Evolutionary conservation across 2,329 filamentous ascomycete species (phyloP), one percentile per base, ranked within the genome.

Genomic region (Chaetomium strumarium): DNA sequence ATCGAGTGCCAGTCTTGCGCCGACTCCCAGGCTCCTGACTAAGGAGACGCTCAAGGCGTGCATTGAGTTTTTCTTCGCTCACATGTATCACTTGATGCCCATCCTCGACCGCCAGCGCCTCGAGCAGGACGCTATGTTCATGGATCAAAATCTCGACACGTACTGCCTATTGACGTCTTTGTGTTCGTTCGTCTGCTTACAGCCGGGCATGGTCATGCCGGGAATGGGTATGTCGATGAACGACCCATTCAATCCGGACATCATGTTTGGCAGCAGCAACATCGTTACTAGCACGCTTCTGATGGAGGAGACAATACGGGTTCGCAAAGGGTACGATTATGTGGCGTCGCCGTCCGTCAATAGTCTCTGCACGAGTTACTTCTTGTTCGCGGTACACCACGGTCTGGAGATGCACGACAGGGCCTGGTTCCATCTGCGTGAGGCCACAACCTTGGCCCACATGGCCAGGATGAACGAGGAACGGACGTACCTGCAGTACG

Each of bases 371-470:
- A 89, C 85, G n/a, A 90, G 85, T 49, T 90, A 88, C 68, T 90
- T 92, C 66, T 67, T 92, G 24, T 90, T 88, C 61, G 85, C 80
- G 36, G 85, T 84, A 53, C 81, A 85, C 65, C 85, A 86, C 55
- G 84, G 81, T 36, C 71, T 88, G 43, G 85, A 90, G 57, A 75
- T 84, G 65, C 85, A 90, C 65, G 83, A 86, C 57, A 83, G 84
- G 66, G 87, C 86, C 1, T 92, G 88, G 87, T 90, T 84, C 64
- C 83, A 89, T 65, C 72, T 92, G 10, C 82, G 87, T 24, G 88
- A 93, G 68, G 85, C 86, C 6, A 85, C 83, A 1, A 90, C 87
- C 6, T 74, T 92, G 67, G 75, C 79, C 29, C 76, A 82, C 60
- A 78, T 85, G 61, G 67, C 74, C 29, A 75, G 75, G 49, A 79